Base-by-base conservation (phyloP, 768 basidiomycete genomes). In the Tricholoma sp. region DNA sequence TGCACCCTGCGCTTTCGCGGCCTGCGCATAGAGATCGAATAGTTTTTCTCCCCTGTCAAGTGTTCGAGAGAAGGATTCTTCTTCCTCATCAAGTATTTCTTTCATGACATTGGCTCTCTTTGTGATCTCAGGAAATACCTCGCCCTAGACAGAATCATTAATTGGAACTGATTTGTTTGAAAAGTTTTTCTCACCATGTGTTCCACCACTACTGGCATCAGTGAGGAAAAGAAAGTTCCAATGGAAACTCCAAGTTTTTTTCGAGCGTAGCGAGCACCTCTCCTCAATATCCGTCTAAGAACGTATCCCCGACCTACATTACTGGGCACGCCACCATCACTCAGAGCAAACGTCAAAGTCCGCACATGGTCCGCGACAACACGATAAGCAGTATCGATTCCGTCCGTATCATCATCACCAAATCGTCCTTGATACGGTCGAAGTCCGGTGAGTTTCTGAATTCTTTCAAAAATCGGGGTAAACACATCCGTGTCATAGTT, bases 401-500 rank as follows among this genome's bases (percentile, higher is more conserved):
- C 96, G 68, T 98, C 94, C 24, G 73, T 74, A 69, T 98, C 97
- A n/a, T 96, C 92, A n/a, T 81, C 83, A 43, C 97, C 97, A 59
- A 99, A 93, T 61, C 87, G 91, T 51, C 97, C 97, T 55, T 82
- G 71, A 68, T 99, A 99, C 3, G 88, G 78, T 43, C 94, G 80
- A 46, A 89, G 93, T 41, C 92, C 90, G 0, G 94, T 95, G 51
- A 99, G 74, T 70, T 93, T 85, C 66, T 89, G 89, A 52, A 99
- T 89, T 71, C 82, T 89, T 35, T 71, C 75, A 67, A 99, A 98
- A 56, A 98, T 87, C 4, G 95, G 95, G 1, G 77, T 69, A 73
- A 99, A 99, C 57, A 97, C 81, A 66, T 99, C 97, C 51, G 97
- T 98, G 70, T 99, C 97, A 74, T 99, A 99, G 74, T 98, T 99